Percentiles rank a stretch among this genome's conserved stretches.
Evolutionary conservation across 768 basidiomycete genomes (phyloP).

Genomic region (Hortiboletus flavorubellus): DNA sequence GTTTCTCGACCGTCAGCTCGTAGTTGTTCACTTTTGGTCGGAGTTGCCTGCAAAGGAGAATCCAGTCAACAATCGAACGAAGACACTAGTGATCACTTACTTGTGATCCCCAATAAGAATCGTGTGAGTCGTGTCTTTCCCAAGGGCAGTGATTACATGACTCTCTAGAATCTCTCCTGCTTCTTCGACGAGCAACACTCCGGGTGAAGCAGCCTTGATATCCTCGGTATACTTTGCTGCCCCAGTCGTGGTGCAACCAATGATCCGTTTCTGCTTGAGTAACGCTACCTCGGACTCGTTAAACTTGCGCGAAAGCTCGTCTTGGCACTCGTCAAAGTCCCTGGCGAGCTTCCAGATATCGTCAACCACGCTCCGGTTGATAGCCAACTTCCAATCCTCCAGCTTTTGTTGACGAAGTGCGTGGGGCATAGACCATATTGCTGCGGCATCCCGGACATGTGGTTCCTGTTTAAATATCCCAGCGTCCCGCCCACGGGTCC

Average conservation of each 20-base stretch:
- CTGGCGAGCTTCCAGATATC: slow-evolving; percentile 32
- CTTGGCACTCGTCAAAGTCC: slow-evolving; percentile 40
- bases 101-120: slow-evolving; percentile 74
- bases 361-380: slow-evolving; percentile 35
- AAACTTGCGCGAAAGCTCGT: slow-evolving; percentile 36
- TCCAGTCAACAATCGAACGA: background rate
- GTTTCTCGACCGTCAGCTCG: slow-evolving; percentile 61
- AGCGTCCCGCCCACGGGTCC: slow-evolving; percentile 43
- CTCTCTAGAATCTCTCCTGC: slow-evolving; percentile 72
- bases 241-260: slow-evolving; percentile 67
- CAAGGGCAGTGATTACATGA: slow-evolving; percentile 59
- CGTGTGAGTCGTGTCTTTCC: slow-evolving; percentile 43
- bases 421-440: slow-evolving; percentile 39
- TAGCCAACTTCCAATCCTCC: slow-evolving; percentile 34
- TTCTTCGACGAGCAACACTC: slow-evolving; percentile 64
- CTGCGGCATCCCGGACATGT: slow-evolving; percentile 20
- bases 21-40: slow-evolving; percentile 73
- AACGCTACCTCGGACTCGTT: slow-evolving; percentile 31
- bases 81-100: slow-evolving; percentile 36
- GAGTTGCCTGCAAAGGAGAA: slow-evolving; percentile 47
- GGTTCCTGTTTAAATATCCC: slow-evolving; percentile 36
- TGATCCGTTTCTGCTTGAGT: slow-evolving; percentile 48
- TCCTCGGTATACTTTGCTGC: slow-evolving; percentile 56
- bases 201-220: slow-evolving; percentile 45
- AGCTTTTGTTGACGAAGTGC: slow-evolving; percentile 26